Conservation (phyloP, 2,329 filamentous ascomycete species). For the Colletotrichum tropicale region DNA sequence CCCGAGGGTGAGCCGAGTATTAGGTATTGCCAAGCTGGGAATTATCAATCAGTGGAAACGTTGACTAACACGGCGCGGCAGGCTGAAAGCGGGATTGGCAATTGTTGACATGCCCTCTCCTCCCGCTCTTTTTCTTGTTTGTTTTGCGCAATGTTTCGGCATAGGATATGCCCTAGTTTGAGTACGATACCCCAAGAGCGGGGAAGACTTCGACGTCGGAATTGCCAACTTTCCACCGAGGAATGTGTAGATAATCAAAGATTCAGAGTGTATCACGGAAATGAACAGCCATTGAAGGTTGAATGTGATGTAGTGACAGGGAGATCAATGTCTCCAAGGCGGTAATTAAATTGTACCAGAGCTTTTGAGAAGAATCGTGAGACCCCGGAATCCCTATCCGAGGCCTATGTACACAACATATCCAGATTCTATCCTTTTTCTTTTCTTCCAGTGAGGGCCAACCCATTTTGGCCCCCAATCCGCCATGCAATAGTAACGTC, state of each 20-base stretch:
- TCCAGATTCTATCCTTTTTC: constrained; percentile 17
- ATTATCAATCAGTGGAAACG: background rate
- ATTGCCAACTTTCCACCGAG: background rate
- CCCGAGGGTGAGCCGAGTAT: background rate
- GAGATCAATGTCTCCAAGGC: constrained; percentile 8
- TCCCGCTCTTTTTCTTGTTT: background rate
- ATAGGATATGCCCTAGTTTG: background rate
- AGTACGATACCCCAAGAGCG: background rate
- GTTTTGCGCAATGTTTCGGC: background rate
- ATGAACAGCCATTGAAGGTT: no score
- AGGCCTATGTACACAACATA: constrained; percentile 10
- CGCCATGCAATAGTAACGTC: constrained; percentile 31
- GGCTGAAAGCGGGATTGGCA: background rate
- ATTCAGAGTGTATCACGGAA: background rate
- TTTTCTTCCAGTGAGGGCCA: constrained; percentile 9
- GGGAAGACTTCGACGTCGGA: background rate
- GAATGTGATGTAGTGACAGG: background rate
- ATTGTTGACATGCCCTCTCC: background rate
- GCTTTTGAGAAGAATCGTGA: constrained; percentile 2
- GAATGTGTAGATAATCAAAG: background rate
- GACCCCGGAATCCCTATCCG: background rate
- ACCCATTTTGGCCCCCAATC: constrained; percentile 6
- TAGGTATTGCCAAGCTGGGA: constrained; percentile 17
- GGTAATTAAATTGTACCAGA: constrained; percentile 18
- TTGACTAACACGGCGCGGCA: constrained; percentile 5